Conservation (phyloP, 2,329 filamentous ascomycete genomes). For the Aspergillus oerlinghausenensis region DNA sequence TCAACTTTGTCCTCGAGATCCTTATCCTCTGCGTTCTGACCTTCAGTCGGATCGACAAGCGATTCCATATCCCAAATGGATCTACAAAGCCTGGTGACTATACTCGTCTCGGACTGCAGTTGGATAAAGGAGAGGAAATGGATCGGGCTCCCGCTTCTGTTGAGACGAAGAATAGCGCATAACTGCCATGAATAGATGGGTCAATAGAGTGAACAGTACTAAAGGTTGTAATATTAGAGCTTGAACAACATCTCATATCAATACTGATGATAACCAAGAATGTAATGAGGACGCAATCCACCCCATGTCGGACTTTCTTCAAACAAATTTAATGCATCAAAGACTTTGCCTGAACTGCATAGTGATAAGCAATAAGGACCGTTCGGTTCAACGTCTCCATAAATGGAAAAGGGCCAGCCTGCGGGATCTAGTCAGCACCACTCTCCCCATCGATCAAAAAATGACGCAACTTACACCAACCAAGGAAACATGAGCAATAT, state of each 20-base stretch:
- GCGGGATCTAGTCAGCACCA: slow-evolving; percentile 3
- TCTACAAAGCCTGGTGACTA: slow-evolving; percentile 17
- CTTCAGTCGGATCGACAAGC: slow-evolving; percentile 64
- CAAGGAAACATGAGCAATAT: slow-evolving; percentile 25
- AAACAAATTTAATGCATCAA: no score
- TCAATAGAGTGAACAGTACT: not conserved
- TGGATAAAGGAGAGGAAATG: not conserved
- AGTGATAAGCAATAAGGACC: slow-evolving; percentile 11
- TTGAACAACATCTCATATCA: not conserved
- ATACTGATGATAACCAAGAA: not conserved
- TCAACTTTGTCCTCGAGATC: slow-evolving; percentile 73
- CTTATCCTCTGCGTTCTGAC: slow-evolving; percentile 65
- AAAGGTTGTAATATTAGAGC: not conserved
- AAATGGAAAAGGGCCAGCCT: slow-evolving; percentile 21
- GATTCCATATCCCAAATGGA: slow-evolving; percentile 71
- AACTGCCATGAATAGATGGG: not conserved
- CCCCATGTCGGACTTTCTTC: no score
- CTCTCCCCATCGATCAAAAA: not conserved
- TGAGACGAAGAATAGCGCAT: not conserved
- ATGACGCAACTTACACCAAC: slow-evolving; percentile 23
- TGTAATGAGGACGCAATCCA: not conserved
- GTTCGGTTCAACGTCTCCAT: slow-evolving; percentile 24
- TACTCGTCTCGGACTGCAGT: slow-evolving; percentile 29
- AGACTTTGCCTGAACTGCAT: no score
- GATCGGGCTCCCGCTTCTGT: not conserved